phyloP scores from a whole-genome alignment of 805 yeast genomes.

The Metschnikowia vanudenii region DNA sequence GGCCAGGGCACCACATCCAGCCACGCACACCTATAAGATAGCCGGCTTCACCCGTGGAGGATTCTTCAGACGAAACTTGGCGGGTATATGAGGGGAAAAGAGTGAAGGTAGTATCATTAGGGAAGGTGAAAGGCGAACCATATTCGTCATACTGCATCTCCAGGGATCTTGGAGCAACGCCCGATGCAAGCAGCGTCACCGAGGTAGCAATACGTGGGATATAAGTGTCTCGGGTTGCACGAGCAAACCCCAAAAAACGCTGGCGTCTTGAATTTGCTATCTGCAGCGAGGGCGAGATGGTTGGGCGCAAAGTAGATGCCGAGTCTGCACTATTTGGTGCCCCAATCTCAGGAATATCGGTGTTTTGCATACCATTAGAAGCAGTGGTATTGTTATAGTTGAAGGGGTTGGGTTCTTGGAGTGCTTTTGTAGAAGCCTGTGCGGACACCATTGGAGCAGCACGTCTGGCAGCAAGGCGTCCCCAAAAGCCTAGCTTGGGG shows the following conservation, averaged over 20 bases:
- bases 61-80: constrained; percentile 16
- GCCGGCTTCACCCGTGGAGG: constrained; percentile 28
- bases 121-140: constrained; percentile 32
- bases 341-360: neutral
- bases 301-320: constrained; percentile 6
- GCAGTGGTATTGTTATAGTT: neutral
- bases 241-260: constrained; percentile 49
- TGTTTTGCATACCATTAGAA: neutral
- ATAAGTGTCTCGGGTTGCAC: constrained; percentile 55
- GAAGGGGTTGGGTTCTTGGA: neutral
- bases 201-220: constrained; percentile 52
- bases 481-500: constrained; percentile 18
- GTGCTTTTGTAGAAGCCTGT: neutral
- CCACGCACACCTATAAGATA: constrained; percentile 66
- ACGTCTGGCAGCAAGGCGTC: constrained; percentile 15
- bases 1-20: constrained; percentile 68
- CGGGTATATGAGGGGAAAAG: constrained; percentile 43
- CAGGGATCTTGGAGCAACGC: constrained; percentile 33
- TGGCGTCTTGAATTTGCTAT: constrained; percentile 37
- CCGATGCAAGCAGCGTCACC: constrained; percentile 48
- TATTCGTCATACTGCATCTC: constrained; percentile 18
- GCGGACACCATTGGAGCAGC: constrained; percentile 15
- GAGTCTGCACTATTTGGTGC: neutral
- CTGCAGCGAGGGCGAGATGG: constrained; percentile 8
- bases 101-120: constrained; percentile 58